Percentiles rank a stretch among this genome's conserved stretches.
Evolutionary conservation across 768 basidiomycete species (phyloP).

Genomic region (Cyclocybe aegerita): DNA sequence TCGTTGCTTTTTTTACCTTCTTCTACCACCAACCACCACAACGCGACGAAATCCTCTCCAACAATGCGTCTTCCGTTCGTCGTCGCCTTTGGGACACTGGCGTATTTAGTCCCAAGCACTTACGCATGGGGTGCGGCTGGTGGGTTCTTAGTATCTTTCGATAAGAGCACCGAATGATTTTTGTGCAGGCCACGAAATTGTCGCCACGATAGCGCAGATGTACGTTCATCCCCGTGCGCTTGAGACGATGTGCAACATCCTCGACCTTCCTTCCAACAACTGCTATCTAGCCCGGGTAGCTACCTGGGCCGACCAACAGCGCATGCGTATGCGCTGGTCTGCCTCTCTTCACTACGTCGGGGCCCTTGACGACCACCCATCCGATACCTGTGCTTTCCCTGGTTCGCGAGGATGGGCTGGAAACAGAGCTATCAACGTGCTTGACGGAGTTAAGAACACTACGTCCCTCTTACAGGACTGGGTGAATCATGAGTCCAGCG

Average conservation of each 20-base stretch:
- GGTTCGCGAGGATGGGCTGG: conserved; percentile 76
- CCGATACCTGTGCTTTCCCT: conserved; percentile 73
- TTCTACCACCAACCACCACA: not conserved
- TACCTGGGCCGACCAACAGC: conserved; percentile 82
- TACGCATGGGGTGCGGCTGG: conserved; percentile 44
- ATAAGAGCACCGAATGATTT: not conserved
- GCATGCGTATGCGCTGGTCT: conserved; percentile 68
- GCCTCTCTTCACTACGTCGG: conserved; percentile 75
- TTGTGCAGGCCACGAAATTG: conserved; percentile 80
- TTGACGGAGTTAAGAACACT: conserved; percentile 78
- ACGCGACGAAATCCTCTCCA: not conserved
- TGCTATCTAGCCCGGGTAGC: conserved; percentile 86
- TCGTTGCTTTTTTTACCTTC: not conserved
- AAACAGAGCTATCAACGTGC: conserved; percentile 54
- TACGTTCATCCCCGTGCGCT: conserved; percentile 77
- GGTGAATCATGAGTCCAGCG: conserved; percentile 27
- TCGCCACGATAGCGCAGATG: conserved; percentile 93
- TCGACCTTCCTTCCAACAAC: conserved; percentile 38
- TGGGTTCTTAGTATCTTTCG: conserved; percentile 13
- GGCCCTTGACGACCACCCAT: conserved; percentile 75
- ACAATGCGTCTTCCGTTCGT: conserved; percentile 9
- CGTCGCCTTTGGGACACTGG: conserved; percentile 3
- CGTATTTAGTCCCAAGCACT: conserved; percentile 13
- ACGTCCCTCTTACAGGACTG: conserved; percentile 60
- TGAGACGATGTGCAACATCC: conserved; percentile 66